phyloP scores from a whole-genome alignment of 176 grass and related monocot species.

The Triticum turgidum region DNA sequence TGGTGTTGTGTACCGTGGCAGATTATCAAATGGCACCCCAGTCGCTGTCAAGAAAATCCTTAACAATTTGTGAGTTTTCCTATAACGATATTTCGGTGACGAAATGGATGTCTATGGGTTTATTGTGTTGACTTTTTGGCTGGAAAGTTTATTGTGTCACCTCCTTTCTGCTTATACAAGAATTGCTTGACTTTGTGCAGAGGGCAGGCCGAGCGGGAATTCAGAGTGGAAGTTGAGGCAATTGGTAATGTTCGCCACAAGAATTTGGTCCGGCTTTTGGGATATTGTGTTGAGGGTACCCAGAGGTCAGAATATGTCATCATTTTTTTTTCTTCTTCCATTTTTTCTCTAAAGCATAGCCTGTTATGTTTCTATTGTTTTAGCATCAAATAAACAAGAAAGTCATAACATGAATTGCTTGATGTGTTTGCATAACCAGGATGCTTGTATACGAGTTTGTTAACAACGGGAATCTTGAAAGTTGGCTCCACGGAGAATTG shows the following conservation, averaged over 20 bases:
- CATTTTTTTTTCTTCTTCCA: not conserved
- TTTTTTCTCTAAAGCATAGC: not conserved
- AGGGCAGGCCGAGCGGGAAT: slow-evolving; percentile 96
- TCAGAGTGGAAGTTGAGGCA: slow-evolving; percentile 98
- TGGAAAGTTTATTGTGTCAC: not conserved
- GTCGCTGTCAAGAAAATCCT: slow-evolving; percentile 93
- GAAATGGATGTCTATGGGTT: slow-evolving; percentile 7
- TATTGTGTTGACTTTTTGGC: not conserved
- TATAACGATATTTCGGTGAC: not conserved
- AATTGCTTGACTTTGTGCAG: slow-evolving; percentile 42
- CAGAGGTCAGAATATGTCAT: slow-evolving; percentile 60
- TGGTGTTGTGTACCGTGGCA: slow-evolving; percentile 83
- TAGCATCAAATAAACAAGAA: slow-evolving; percentile 3
- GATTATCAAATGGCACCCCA: slow-evolving; percentile 74
- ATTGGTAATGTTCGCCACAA: slow-evolving; percentile 97
- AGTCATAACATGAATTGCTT: slow-evolving; percentile 28
- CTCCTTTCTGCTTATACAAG: slow-evolving; percentile 15
- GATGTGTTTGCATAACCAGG: slow-evolving; percentile 51
- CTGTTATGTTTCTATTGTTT: slow-evolving; percentile 17
- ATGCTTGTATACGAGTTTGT: slow-evolving; percentile 99
- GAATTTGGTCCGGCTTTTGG: slow-evolving; percentile 90
- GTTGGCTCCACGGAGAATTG: slow-evolving; percentile 95
- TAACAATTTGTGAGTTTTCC: slow-evolving; percentile 82
- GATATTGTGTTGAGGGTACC: slow-evolving; percentile 92
- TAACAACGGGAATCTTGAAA: slow-evolving; percentile 93